Base-by-base conservation (phyloP, 768 basidiomycete genomes). In the Lentinula sp. region DNA sequence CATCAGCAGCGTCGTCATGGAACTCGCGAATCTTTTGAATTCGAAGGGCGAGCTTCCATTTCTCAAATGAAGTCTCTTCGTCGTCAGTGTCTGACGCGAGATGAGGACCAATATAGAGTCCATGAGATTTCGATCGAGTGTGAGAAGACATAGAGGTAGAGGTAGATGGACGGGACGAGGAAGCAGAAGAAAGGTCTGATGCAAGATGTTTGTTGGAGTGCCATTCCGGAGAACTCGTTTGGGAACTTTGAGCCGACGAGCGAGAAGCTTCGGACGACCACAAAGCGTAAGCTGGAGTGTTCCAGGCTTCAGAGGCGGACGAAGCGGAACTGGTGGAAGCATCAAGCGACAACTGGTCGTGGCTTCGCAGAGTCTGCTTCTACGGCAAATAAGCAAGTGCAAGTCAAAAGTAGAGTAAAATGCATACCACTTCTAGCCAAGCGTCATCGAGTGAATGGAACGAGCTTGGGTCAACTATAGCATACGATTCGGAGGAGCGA, bases 21-120 rank as follows among this genome's bases (percentile, higher is more conserved):
- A 85, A 79, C 69, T 84, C 71, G 60, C 76, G 72, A 62, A 84
- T 77, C 72, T 83, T 79, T 42, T 71, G 54, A 62, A 80, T 70
- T 57, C 81, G 78, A 2, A 74, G 73, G 21, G 76, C 69, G 70
- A 80, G 75, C 62, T 82, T 81, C 67, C 75, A 79, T 37, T 69
- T 69, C 57, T 77, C 76, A 51, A 79, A 78, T 9, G 76, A 74
- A 8, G 70, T 70, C 35, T 71, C 75, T 50, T 76, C 76, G 35
- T 52, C 42, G 18, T 59, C 57, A 7, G 56, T 31, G 32, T 66
- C 61, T 57, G 68, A 65, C 50, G 67, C 61, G 7, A 70, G 62
- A 13, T 64, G 48, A 37, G 68, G 71, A 15, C 70, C 69, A 61
- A 70, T 67, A 60, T 71, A 71, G 34, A 62, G 64, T 37, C 56